Conservation (phyloP, 2,329 filamentous ascomycete genomes). For the Monosporascus sp. region DNA sequence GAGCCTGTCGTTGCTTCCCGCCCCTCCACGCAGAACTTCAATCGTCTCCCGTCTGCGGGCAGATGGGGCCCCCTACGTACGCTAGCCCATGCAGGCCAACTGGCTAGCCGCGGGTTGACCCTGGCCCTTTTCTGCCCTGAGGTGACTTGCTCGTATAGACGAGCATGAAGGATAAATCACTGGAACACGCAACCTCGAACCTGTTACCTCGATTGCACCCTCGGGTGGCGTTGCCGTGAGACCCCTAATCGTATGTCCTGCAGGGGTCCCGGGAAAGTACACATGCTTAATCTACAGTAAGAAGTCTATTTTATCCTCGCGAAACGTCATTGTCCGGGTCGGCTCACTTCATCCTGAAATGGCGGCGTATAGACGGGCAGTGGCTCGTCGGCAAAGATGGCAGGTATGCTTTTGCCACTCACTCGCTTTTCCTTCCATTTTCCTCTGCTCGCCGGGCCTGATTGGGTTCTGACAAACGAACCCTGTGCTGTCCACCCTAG, state of each 20-base stretch:
- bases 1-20: constrained; percentile 16
- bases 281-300: constrained; percentile 12
- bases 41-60: constrained; percentile 27
- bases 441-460: constrained; percentile 18
- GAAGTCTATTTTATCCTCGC: constrained; percentile 3
- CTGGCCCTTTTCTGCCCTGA: constrained; percentile 16
- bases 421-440: constrained; percentile 6
- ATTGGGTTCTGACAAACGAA: constrained; percentile 13
- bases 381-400: constrained; percentile 9
- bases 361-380: constrained; percentile 2
- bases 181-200: constrained; percentile 21
- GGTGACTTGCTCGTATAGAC: constrained; percentile 21
- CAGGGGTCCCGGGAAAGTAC: constrained; percentile 13
- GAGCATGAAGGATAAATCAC: constrained; percentile 27
- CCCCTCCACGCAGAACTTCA: constrained; percentile 21
- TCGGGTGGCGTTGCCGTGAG: constrained; percentile 12
- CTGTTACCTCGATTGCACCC: constrained; percentile 23
- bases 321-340: neutral
- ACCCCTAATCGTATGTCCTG: constrained; percentile 13
- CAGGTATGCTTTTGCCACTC: constrained; percentile 14
- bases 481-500: constrained; percentile 19
- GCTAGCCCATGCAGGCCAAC: constrained; percentile 26
- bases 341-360: constrained; percentile 11
- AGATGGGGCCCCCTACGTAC: constrained; percentile 16
- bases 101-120: constrained; percentile 27